These are phyloP conservation scores for Pisolithus tinctorius DNA, from an alignment of 768 basidiomycete species.

Conservation along the genomic window DNA sequence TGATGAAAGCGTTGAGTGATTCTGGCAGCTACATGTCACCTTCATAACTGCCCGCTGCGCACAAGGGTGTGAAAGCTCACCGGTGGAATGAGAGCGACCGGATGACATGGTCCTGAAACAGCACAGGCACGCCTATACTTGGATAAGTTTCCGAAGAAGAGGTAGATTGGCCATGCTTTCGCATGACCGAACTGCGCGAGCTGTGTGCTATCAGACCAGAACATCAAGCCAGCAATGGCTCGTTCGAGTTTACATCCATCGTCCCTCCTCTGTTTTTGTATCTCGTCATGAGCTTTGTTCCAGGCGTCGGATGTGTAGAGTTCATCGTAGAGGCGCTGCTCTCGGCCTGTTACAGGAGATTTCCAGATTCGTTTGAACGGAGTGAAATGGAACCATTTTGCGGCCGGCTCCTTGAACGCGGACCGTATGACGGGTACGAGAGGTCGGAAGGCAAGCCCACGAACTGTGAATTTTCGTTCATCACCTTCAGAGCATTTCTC, in stretches of 20 bases:
- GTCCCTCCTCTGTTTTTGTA: conserved; percentile 7
- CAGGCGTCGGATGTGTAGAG: conserved; percentile 13
- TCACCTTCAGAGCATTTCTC: no score
- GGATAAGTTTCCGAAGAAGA: conserved; percentile 32
- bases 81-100: conserved; percentile 38
- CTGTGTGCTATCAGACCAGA: neutral
- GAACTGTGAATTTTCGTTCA: neutral
- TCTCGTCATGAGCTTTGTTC: conserved; percentile 10
- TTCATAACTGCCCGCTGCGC: neutral
- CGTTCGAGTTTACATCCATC: conserved; percentile 5
- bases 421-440: conserved; percentile 8
- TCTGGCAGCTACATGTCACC: neutral
- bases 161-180: conserved; percentile 38
- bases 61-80: conserved; percentile 13
- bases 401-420: neutral
- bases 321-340: conserved; percentile 11
- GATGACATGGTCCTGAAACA: conserved; percentile 28
- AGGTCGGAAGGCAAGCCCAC: conserved; percentile 10
- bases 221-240: conserved; percentile 2
- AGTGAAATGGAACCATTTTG: conserved; percentile 14
- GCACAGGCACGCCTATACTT: conserved; percentile 34
- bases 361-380: conserved; percentile 18
- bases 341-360: neutral
- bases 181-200: conserved; percentile 25
- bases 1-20: neutral